These are phyloP conservation scores for Rhodotorula toruloides DNA, from an alignment of 768 basidiomycete genomes.

Conservation along the genomic window DNA sequence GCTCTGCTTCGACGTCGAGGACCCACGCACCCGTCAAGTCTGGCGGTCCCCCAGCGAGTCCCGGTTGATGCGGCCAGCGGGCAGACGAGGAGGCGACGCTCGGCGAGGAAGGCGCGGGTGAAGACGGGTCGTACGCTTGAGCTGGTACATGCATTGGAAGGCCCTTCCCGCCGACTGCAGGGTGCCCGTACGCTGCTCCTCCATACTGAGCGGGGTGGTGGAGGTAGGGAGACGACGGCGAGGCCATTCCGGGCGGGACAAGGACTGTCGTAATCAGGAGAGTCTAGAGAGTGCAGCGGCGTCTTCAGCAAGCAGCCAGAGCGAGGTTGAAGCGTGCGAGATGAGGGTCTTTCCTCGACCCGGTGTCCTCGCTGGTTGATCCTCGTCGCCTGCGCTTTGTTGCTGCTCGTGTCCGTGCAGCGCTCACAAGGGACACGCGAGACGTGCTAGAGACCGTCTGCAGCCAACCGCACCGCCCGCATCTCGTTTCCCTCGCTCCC, in stretches of 20 bases:
- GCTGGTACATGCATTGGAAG: slow-evolving; percentile 9
- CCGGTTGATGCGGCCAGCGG: background rate
- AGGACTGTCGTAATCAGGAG: no score
- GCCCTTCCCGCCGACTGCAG: slow-evolving; percentile 20
- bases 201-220: background rate
- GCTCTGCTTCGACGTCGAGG: no score
- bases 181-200: slow-evolving; percentile 6
- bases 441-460: no score
- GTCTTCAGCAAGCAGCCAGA: no score
- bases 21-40: no score
- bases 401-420: background rate
- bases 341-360: no score
- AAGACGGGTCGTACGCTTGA: background rate
- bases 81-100: background rate
- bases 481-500: background rate
- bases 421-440: no score
- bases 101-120: background rate
- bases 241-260: background rate
- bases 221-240: background rate
- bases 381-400: background rate
- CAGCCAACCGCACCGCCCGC: no score
- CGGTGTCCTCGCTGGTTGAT: background rate
- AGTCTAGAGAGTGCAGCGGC: background rate
- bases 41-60: no score
- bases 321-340: no score